These are phyloP conservation scores for Nyssa sinensis DNA, from an alignment of 148 eudicot species.

Conservation along the genomic window DNA sequence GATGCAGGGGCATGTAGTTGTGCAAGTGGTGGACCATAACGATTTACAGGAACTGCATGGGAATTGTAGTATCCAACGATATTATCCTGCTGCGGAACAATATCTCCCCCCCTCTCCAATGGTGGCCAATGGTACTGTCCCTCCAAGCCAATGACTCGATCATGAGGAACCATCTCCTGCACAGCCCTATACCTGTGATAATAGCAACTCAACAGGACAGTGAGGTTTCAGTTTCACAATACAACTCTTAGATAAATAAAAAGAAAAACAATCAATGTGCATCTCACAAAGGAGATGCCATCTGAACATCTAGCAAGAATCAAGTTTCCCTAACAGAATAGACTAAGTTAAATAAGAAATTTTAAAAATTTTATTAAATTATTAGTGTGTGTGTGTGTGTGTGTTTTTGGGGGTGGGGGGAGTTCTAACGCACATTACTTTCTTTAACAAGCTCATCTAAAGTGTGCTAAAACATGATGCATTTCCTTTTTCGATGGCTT, in stretches of 20 bases:
- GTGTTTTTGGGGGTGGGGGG: no score
- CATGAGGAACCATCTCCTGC: conserved; percentile 11
- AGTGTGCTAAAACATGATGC: background rate
- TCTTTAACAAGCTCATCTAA: background rate
- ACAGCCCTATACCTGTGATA: conserved; percentile 11
- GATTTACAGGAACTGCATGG: background rate
- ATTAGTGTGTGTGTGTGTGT: no score
- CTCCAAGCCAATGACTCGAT: conserved; percentile 7
- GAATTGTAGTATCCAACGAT: conserved; percentile 6
- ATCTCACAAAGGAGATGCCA: background rate
- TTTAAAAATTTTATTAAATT: no score
- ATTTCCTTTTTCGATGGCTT: no score
- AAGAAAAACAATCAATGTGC: background rate
- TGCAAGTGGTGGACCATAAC: conserved; percentile 15
- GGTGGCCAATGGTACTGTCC: background rate
- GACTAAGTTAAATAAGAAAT: background rate
- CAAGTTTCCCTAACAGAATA: no score
- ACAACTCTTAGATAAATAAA: no score
- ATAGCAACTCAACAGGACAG: background rate
- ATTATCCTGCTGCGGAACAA: background rate
- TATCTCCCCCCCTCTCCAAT: background rate
- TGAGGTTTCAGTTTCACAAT: background rate
- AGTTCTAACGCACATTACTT: no score
- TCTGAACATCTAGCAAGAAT: background rate
- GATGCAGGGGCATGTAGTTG: no score